A percentile compares a stretch with the other conserved stretches of the same genome.
Evolutionary conservation across 208 protist species (phyloP).

Genomic region (Leishmania martiniquensis): DNA sequence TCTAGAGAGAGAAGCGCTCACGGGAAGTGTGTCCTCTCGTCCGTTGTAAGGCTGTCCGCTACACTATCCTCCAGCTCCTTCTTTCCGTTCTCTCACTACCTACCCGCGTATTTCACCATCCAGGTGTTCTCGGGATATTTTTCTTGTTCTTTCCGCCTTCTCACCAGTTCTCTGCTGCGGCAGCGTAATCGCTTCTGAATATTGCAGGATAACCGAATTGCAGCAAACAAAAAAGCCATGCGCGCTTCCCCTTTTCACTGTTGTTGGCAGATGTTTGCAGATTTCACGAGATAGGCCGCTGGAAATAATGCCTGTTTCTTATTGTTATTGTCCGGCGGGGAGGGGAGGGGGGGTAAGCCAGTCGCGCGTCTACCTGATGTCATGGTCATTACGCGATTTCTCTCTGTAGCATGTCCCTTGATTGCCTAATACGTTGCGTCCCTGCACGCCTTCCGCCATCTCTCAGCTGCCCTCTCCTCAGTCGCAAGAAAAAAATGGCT

Average conservation of each 20-base stretch:
- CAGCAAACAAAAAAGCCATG: not conserved
- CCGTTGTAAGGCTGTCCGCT: not conserved
- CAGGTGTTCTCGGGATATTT: slow-evolving; percentile 2
- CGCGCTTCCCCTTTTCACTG: not conserved
- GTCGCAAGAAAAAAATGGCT: not conserved
- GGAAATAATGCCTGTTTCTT: not conserved
- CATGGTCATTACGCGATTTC: not conserved
- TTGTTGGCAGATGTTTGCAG: not conserved
- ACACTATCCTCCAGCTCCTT: not conserved
- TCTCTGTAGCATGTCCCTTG: not conserved
- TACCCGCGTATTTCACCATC: not conserved
- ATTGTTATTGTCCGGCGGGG: no score
- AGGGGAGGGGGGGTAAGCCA: not conserved
- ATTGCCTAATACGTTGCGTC: not conserved
- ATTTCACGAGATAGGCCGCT: not conserved
- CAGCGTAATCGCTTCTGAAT: not conserved
- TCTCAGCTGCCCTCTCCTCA: not conserved
- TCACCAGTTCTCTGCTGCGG: not conserved
- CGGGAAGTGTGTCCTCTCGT: slow-evolving; percentile 24
- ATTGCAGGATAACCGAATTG: not conserved
- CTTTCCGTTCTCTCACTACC: not conserved
- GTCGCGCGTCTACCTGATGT: not conserved
- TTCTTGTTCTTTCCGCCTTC: not conserved
- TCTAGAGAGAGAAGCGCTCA: slow-evolving; percentile 46
- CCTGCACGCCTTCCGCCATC: not conserved